Conservation (phyloP, 495 filamentous ascomycete species). For the Penicillium verhagenii region DNA sequence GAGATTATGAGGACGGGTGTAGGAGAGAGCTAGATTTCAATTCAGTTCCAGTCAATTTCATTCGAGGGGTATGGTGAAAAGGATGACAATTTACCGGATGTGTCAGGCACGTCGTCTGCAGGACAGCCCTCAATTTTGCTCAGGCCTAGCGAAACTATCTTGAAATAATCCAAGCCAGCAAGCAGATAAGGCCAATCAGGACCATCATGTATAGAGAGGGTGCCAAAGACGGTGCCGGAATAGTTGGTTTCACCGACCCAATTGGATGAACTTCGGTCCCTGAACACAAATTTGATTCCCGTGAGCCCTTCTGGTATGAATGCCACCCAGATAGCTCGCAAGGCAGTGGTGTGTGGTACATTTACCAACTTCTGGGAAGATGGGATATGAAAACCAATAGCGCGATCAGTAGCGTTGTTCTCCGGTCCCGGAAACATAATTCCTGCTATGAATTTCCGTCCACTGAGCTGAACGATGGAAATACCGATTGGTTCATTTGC, state of each 20-base stretch:
- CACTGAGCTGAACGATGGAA: not conserved
- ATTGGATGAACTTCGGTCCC: not conserved
- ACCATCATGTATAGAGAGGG: not conserved
- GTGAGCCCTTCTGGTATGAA: not conserved
- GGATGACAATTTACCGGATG: too few species aligned
- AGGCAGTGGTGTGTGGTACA: not conserved
- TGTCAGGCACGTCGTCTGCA: too few species aligned
- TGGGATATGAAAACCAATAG: not conserved
- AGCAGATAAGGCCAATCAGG: not conserved
- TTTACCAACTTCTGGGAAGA: not conserved
- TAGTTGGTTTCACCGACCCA: not conserved
- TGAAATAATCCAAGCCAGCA: not conserved
- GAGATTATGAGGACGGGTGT: too few species aligned
- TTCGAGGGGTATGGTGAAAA: too few species aligned
- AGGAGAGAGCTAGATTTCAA: too few species aligned
- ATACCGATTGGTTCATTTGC: not conserved
- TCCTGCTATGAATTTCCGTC: not conserved
- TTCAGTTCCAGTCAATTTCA: too few species aligned
- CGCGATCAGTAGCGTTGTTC: not conserved
- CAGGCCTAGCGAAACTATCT: not conserved
- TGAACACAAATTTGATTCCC: not conserved
- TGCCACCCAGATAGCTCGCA: not conserved
- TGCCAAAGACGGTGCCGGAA: not conserved
- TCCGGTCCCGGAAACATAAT: not conserved
- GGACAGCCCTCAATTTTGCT: too few species aligned